Evolutionary conservation across 2,329 filamentous ascomycete genomes (phyloP), one percentile per base, ranked within the genome.

Genomic region (Blastomyces percursus): DNA sequence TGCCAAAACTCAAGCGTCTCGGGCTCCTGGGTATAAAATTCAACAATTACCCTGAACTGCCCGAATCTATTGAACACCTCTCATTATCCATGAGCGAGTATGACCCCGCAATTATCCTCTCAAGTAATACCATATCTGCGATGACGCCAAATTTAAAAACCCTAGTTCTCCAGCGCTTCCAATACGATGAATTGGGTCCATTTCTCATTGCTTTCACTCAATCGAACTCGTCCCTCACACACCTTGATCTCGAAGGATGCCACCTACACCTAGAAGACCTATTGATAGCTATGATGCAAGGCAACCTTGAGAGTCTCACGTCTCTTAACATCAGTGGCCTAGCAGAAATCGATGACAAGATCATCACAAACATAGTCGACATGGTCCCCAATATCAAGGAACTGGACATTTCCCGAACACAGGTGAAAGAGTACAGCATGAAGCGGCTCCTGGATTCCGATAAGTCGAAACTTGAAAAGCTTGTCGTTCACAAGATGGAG

Each of bases 361-460:
- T 64, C 5, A 64, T 71, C 0, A 48, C 60, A 1, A 9, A 30
- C 9, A 62, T 76, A 1, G 61, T 70, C 12, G 50, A 64, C 1
- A 59, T 52, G 12, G 65, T 76, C 51, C 66, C 67, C 0, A 67
- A 70, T 1, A 59, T 78, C 19, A 73, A 71, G 57, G 63, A 69
- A 1, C 67, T 78, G 5, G 64, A 76, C 64, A 30, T 77, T 9
- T 73, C 73, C 0, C 66, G 67, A 46, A 77, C 73, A 0, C 64
- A 61, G 14, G 70, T 77, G 6, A 75, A 73, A 5, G 75, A 75
- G 0, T 64, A 68, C 19, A 67, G 71, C 1, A 66, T 77, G 46
- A 75, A 73, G 40, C 66, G 61, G n/a, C 63, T 77, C 27, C 71
- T 71, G 9, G 62, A 66, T 38, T 48, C 60, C 3, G 60, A 63